Percentiles rank a stretch among this genome's conserved stretches.
Evolutionary conservation across 768 basidiomycete genomes (phyloP).

Genomic region (Boletus sp.): DNA sequence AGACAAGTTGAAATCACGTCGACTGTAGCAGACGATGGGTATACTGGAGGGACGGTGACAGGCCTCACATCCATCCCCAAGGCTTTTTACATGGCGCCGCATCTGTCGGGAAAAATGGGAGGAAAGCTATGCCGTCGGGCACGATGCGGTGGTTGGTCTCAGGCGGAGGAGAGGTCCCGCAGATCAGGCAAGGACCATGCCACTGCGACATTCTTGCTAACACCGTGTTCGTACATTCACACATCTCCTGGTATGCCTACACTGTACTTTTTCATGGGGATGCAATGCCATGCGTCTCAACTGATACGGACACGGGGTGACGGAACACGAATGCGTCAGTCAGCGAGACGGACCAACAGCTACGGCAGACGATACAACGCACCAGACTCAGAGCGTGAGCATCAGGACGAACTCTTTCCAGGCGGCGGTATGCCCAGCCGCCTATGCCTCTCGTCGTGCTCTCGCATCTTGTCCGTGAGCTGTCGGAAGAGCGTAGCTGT

Average conservation of each 20-base stretch:
- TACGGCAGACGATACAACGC: background rate
- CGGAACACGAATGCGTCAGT: background rate
- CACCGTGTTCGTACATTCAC: background rate
- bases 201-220: background rate
- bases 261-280: background rate
- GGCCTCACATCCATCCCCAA: too few species aligned
- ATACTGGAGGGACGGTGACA: too few species aligned
- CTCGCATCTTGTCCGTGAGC: conserved; percentile 21
- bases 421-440: conserved; percentile 29
- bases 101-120: too few species aligned
- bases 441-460: conserved; percentile 26
- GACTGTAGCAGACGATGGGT: too few species aligned
- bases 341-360: background rate
- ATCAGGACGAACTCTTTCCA: conserved; percentile 23
- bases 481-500: conserved; percentile 12
- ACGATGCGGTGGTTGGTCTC: too few species aligned
- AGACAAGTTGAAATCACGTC: too few species aligned
- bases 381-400: background rate
- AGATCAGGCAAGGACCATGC: too few species aligned
- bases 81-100: too few species aligned
- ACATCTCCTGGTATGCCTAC: background rate
- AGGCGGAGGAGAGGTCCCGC: too few species aligned
- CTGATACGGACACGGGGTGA: background rate
- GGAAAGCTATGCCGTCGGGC: too few species aligned
- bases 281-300: background rate